A percentile compares a stretch with the other conserved stretches of the same genome.
Conservation (phyloP, 164 flowering plant species). For the Vitis vinifera region DNA sequence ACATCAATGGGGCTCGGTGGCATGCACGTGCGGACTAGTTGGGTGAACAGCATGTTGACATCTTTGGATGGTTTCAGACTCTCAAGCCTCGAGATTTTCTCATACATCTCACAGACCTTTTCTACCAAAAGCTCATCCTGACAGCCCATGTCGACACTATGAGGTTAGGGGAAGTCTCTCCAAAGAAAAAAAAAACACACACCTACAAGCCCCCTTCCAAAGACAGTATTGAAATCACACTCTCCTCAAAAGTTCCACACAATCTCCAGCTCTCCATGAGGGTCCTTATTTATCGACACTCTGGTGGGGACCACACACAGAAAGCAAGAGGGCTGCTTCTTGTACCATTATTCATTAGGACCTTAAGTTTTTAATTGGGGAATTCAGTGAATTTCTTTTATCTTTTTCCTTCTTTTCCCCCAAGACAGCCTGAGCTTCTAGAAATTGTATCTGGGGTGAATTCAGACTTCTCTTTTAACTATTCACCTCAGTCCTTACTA, state of each 20-base stretch:
- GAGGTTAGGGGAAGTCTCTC: constrained; percentile 26
- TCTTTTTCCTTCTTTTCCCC: too few species aligned
- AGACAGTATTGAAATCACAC: neutral
- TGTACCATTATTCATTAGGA: neutral
- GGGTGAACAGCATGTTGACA: constrained; percentile 82
- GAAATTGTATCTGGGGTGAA: too few species aligned
- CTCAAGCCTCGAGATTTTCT: constrained; percentile 69
- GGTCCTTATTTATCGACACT: constrained; percentile 37
- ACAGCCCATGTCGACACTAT: constrained; percentile 83
- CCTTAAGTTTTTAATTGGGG: neutral
- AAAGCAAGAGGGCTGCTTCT: neutral
- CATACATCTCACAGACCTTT: constrained; percentile 56
- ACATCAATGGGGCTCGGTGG: constrained; percentile 77
- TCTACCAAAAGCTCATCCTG: constrained; percentile 56
- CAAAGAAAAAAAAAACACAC: neutral
- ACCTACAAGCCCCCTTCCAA: neutral
- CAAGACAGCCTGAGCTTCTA: too few species aligned
- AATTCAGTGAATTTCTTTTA: neutral
- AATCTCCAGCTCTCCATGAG: constrained; percentile 5
- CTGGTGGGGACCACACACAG: constrained; percentile 27
- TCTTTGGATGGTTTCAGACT: constrained; percentile 73
- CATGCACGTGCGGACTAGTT: constrained; percentile 76
- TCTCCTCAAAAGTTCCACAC: constrained; percentile 5
- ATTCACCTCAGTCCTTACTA: too few species aligned
- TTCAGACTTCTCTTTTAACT: too few species aligned